Conservation (phyloP, 352 stramenopile species). For the Globisporangium nodosum region DNA sequence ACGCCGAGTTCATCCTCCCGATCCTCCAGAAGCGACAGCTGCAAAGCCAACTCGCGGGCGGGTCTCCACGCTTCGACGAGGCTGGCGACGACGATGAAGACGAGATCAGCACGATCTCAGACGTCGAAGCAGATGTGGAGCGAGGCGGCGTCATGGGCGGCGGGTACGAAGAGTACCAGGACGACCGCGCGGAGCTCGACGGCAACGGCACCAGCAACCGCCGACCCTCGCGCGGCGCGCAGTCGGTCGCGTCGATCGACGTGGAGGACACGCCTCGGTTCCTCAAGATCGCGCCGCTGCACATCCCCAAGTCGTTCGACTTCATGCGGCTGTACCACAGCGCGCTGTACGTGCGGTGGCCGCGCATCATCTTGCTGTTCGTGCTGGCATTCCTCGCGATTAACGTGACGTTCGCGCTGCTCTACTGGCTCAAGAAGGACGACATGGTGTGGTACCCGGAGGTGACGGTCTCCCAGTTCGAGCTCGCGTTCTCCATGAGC, state of each 20-base stretch:
- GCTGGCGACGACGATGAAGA: slow-evolving; percentile 22
- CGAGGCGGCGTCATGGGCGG: slow-evolving; percentile 2
- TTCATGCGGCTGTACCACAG: slow-evolving; percentile 80
- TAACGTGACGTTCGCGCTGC: slow-evolving; percentile 52
- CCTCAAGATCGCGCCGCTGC: slow-evolving; percentile 57
- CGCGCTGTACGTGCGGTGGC: slow-evolving; percentile 67
- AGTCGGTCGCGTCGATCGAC: slow-evolving; percentile 58
- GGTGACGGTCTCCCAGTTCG: slow-evolving; percentile 44
- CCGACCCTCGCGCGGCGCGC: background rate
- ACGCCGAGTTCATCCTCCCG: slow-evolving; percentile 16
- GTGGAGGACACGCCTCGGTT: slow-evolving; percentile 79
- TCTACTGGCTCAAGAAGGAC: slow-evolving; percentile 49
- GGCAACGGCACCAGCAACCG: background rate
- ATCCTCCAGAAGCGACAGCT: slow-evolving; percentile 33
- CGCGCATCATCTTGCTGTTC: slow-evolving; percentile 67
- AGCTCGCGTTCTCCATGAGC: slow-evolving; percentile 76
- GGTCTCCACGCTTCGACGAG: background rate
- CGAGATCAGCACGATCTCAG: slow-evolving; percentile 12
- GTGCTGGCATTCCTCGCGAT: slow-evolving; percentile 60
- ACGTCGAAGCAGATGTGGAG: slow-evolving; percentile 6
- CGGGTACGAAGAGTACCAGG: slow-evolving; percentile 14
- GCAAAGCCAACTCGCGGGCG: slow-evolving; percentile 38
- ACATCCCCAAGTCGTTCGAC: slow-evolving; percentile 77
- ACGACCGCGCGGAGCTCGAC: background rate
- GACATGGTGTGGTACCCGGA: slow-evolving; percentile 42